A percentile compares a stretch with the other conserved stretches of the same genome.
Evolutionary conservation across 257 asterid species (phyloP).

Genomic region (Hygrophila difformis): DNA sequence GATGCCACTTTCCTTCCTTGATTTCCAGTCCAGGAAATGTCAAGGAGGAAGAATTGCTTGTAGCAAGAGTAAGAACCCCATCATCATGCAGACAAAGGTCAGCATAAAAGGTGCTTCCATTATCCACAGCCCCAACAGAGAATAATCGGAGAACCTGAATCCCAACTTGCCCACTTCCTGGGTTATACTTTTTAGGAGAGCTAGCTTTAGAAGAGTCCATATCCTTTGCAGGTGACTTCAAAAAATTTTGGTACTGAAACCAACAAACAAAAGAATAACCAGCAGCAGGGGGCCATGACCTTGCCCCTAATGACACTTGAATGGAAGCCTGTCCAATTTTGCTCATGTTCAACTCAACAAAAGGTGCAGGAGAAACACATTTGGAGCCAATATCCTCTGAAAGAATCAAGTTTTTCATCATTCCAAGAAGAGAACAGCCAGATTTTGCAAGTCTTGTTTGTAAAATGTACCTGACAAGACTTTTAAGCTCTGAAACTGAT

Average conservation of each 20-base stretch:
- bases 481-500: constrained; percentile 73
- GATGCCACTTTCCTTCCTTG: constrained; percentile 99
- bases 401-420: constrained; percentile 86
- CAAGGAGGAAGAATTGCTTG: constrained; percentile 86
- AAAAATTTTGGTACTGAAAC: constrained; percentile 80
- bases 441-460: constrained; percentile 64
- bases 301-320: constrained; percentile 97
- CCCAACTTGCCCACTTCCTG: constrained; percentile 41
- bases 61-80: constrained; percentile 82
- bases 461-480: constrained; percentile 80
- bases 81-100: constrained; percentile 86
- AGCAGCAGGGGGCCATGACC: constrained; percentile 99
- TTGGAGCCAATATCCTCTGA: constrained; percentile 70
- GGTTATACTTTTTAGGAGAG: constrained; percentile 38
- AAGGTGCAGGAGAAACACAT: constrained; percentile 87
- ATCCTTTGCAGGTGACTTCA: constrained; percentile 58
- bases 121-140: constrained; percentile 85
- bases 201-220: constrained; percentile 56
- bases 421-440: constrained; percentile 70
- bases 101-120: constrained; percentile 61
- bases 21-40: constrained; percentile 85
- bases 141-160: constrained; percentile 66
- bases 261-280: constrained; percentile 98
- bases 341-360: constrained; percentile 92
- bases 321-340: constrained; percentile 89